These are phyloP conservation scores for Marasmius tenuissimus DNA, from an alignment of 1,284 basidiomycete genomes.

Conservation along the genomic window DNA sequence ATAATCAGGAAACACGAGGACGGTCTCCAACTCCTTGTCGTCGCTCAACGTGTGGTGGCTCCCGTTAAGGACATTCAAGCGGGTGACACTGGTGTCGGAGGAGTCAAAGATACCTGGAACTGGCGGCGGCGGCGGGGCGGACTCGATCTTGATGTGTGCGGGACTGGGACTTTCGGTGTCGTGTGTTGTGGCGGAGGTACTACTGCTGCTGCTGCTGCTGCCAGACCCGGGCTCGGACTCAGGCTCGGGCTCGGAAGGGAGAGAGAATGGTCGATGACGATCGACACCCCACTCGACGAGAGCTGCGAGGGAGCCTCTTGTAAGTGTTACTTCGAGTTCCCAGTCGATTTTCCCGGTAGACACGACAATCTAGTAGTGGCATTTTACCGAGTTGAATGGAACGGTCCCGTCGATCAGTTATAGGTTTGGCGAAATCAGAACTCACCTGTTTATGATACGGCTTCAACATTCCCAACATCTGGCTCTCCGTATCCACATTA, in stretches of 20 bases:
- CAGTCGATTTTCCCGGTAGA: conserved; percentile 89
- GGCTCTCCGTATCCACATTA: conserved; percentile 73
- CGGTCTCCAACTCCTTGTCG: conserved; percentile 64
- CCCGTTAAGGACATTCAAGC: conserved; percentile 76
- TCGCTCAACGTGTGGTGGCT: conserved; percentile 69
- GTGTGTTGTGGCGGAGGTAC: conserved; percentile 19
- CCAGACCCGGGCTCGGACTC: no score
- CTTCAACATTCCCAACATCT: conserved; percentile 81
- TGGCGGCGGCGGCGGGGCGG: no score
- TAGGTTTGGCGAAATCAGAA: neutral
- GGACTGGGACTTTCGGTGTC: conserved; percentile 23
- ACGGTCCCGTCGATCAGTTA: conserved; percentile 6
- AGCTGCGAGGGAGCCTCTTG: conserved; percentile 65
- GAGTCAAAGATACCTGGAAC: conserved; percentile 59
- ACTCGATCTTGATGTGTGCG: no score
- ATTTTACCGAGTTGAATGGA: neutral
- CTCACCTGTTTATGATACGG: conserved; percentile 76
- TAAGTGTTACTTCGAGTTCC: conserved; percentile 74
- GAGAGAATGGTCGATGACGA: conserved; percentile 9
- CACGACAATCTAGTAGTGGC: conserved; percentile 64
- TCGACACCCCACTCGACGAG: conserved; percentile 45
- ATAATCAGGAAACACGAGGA: conserved; percentile 90
- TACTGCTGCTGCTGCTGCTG: no score
- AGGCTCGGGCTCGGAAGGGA: no score
- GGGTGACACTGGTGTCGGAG: conserved; percentile 43